Base-by-base conservation (phyloP, 768 basidiomycete species). In the Hortiboletus flavorubellus region DNA sequence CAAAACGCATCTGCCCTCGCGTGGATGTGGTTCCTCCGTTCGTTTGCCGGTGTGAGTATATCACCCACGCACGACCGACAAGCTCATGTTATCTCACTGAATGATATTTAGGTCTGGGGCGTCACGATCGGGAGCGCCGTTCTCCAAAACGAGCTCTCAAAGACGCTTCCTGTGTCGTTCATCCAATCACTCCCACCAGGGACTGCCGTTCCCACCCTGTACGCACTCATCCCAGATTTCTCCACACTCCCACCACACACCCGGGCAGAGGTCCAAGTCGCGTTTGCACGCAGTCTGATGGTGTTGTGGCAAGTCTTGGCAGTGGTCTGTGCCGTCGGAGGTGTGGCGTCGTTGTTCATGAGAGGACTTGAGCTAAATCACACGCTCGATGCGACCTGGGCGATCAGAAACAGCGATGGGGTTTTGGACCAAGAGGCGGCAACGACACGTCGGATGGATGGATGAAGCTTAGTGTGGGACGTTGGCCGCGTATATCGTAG, bases 121-220 rank as follows among this genome's bases (percentile, higher is more conserved):
- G 68, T 83, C 58, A 72, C 77, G 0, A 74, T 85, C 54, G 77
- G 79, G 2, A 72, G 72, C 14, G 73, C 78, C 0, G 72, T 84
- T 43, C 71, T 85, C 8, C 78, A 81, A 59, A 85, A 82, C 65
- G 56, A 76, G 48, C 74, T 85, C 15, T 61, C 63, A 9, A 68
- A 62, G 35, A 63, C 59, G 0, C 74, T 86, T 0, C 80, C 83
- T 0, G 38, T 55, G 4, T 68, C 62, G 1, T 78, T 81, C 47
- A 30, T 69, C 16, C 49, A 59, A 0, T 59, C 68, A 33, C 65
- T 78, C 56, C 69, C 42, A 5, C 48, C 14, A 3, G 51, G 44
- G 2, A 30, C 26, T 12, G 16, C 21, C 0, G 26, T 78, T 58
- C 68, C 40, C 2, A 26, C n/a, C 4, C 68, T 76, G 10, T 82